Conservation (phyloP, 352 stramenopile species). For the Phytopythium boreale region DNA sequence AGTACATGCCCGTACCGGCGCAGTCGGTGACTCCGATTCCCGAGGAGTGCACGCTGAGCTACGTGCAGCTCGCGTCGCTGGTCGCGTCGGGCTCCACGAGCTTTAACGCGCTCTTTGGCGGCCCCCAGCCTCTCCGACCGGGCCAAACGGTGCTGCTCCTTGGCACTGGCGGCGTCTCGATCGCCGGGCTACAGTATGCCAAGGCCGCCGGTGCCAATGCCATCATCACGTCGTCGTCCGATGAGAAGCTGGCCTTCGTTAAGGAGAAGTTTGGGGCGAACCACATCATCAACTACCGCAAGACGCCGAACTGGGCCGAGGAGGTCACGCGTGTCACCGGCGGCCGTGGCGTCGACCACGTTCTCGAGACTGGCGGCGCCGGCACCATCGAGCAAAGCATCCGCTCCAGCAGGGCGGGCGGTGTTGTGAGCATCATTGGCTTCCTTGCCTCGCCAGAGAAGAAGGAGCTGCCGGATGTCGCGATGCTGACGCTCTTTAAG, state of each 20-base stretch:
- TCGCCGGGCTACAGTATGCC: conserved; percentile 22
- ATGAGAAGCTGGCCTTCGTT: conserved; percentile 21
- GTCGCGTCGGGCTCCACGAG: conserved; percentile 21
- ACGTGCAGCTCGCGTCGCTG: conserved; percentile 22
- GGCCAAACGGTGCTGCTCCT: conserved; percentile 17
- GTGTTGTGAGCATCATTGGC: conserved; percentile 22
- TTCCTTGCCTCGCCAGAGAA: conserved; percentile 21
- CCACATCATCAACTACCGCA: conserved; percentile 30
- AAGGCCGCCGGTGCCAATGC: conserved; percentile 26
- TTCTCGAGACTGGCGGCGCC: conserved; percentile 28
- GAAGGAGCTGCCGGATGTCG: conserved; percentile 28
- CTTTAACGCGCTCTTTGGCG: conserved; percentile 23
- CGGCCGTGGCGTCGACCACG: conserved; percentile 23
- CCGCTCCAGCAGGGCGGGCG: conserved; percentile 14
- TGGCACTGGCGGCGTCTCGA: conserved; percentile 26
- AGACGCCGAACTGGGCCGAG: conserved; percentile 23
- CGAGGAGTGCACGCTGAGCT: conserved; percentile 18
- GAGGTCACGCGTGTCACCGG: conserved; percentile 19
- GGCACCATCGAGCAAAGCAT: conserved; percentile 33
- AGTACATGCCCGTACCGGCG: conserved; percentile 18
- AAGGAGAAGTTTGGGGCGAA: conserved; percentile 27
- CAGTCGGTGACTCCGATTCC: conserved; percentile 22
- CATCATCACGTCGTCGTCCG: conserved; percentile 24
- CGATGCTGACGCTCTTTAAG: conserved; percentile 18
- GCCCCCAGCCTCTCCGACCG: conserved; percentile 12